Percentiles rank a stretch among this genome's conserved stretches.
Conservation (phyloP, 169 alveolate genomes). For the Miamiensis avidus region DNA sequence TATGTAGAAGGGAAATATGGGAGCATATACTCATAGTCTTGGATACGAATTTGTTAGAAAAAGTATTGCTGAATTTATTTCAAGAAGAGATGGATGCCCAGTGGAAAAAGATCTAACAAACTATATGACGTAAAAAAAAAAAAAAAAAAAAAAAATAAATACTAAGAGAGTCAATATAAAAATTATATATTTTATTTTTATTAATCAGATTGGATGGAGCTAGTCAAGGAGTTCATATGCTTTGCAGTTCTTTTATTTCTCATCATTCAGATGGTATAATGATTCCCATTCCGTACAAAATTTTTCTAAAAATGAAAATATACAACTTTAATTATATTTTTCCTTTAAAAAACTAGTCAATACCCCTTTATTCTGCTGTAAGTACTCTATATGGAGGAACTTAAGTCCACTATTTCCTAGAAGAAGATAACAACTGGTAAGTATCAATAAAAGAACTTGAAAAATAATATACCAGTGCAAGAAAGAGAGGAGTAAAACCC, state of each 20-base stretch:
- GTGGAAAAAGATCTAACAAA: neutral
- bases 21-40: conserved; percentile 66
- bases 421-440: conserved; percentile 68
- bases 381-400: conserved; percentile 73
- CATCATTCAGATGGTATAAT: conserved; percentile 80
- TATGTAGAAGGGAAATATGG: conserved; percentile 45
- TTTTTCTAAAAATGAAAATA: too few relatives aligned
- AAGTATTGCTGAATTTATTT: conserved; percentile 53
- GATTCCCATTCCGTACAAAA: conserved; percentile 91
- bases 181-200: too few relatives aligned
- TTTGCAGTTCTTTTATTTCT: conserved; percentile 57
- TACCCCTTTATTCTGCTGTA: conserved; percentile 88
- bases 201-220: conserved; percentile 70
- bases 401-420: conserved; percentile 76
- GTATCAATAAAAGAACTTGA: conserved; percentile 45
- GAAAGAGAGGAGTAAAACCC: conserved; percentile 59
- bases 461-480: conserved; percentile 38
- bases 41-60: conserved; percentile 55
- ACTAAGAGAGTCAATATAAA: neutral
- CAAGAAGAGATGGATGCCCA: conserved; percentile 50
- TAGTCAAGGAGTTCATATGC: conserved; percentile 68
- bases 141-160: too few relatives aligned
- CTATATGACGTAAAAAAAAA: neutral
- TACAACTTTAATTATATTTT: too few relatives aligned
- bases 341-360: too few relatives aligned